Evolutionary conservation across 2,329 filamentous ascomycete species (phyloP).

Genomic region (Rhynchosporium agropyri): DNA sequence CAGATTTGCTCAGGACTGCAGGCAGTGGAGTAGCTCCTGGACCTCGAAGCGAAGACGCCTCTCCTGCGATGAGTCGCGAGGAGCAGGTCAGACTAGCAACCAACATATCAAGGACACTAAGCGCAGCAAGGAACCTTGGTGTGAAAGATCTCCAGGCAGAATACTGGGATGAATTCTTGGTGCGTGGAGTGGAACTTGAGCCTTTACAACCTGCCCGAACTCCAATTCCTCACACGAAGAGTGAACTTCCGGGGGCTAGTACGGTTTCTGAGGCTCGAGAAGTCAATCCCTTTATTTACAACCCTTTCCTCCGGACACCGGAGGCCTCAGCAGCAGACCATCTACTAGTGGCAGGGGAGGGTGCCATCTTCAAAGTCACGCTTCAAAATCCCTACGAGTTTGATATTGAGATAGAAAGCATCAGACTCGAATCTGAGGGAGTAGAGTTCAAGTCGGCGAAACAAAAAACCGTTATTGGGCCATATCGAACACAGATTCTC

Average conservation of each 20-base stretch:
- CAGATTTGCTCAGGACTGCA: slow-evolving; percentile 79
- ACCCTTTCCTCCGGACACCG: slow-evolving; percentile 77
- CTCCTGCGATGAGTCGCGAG: slow-evolving; percentile 72
- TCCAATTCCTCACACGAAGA: slow-evolving; percentile 65
- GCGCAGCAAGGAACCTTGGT: slow-evolving; percentile 75
- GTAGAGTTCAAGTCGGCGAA: slow-evolving; percentile 68
- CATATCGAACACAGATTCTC: slow-evolving; percentile 81
- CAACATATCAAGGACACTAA: slow-evolving; percentile 83
- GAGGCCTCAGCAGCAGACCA: slow-evolving; percentile 63
- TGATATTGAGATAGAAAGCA: slow-evolving; percentile 83
- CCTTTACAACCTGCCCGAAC: slow-evolving; percentile 60
- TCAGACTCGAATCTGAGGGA: slow-evolving; percentile 75
- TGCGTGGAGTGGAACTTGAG: slow-evolving; percentile 75
- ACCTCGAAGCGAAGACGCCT: slow-evolving; percentile 66
- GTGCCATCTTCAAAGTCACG: slow-evolving; percentile 76
- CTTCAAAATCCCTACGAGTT: slow-evolving; percentile 95
- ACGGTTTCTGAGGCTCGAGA: slow-evolving; percentile 45
- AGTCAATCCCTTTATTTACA: slow-evolving; percentile 89
- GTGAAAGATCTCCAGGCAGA: slow-evolving; percentile 71
- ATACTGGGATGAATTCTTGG: slow-evolving; percentile 96
- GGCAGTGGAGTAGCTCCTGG: slow-evolving; percentile 79
- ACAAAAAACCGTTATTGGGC: slow-evolving; percentile 71
- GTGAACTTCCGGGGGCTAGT: slow-evolving; percentile 51
- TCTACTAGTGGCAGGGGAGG: slow-evolving; percentile 77
- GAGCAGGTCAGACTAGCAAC: slow-evolving; percentile 84